Evolutionary conservation across 208 protist species (phyloP), one percentile per base, ranked within the genome.

Genomic region (Acanthamoeba healyi): DNA sequence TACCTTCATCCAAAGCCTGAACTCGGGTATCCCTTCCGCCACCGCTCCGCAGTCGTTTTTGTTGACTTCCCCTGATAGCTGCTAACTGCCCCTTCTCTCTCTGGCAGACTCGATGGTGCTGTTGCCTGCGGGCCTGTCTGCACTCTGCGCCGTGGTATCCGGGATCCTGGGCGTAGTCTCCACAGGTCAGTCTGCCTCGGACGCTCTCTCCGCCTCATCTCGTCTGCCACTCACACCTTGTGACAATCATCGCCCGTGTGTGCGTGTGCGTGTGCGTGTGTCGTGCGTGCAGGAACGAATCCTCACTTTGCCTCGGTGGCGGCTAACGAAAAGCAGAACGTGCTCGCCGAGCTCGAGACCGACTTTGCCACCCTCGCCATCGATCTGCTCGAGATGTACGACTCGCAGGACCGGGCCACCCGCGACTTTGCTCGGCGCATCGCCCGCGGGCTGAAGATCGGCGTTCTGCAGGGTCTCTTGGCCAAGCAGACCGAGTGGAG

Each of bases 281-380:
- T n/a, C n/a, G n/a, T n/a, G n/a, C 51, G 17, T n/a, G 10, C 70
- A 79, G 70, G 70, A 79, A 79, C 70, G 38, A 79, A 79, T 34
- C 70, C 70, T 0, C 70, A 79, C 70, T 79, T 79, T 79, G 70
- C 70, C 38, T 79, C 70, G 10, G 70, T 79, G 70, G 70, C 70
- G 38, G 70, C 70, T 79, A 79, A 79, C 70, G 70, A 79, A 26
- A 79, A 79, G 70, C 70, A 79, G 70, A 79, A 79, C 70, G 70
- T 46, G 38, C 38, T 79, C 10, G 70, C 70, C 32, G 70, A 79
- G 15, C 70, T 79, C 32, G 70, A 79, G 22, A 44, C 36, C 38
- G 70, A 79, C 32, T 79, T 49, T 26, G 70, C 70, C 70, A 79
- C 70, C 38, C 70, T 79, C 22, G 70, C 70, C 4, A 79, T 79